Evolutionary conservation across 2,329 filamentous ascomycete species (phyloP).

Genomic region (Phoma herbarum): DNA sequence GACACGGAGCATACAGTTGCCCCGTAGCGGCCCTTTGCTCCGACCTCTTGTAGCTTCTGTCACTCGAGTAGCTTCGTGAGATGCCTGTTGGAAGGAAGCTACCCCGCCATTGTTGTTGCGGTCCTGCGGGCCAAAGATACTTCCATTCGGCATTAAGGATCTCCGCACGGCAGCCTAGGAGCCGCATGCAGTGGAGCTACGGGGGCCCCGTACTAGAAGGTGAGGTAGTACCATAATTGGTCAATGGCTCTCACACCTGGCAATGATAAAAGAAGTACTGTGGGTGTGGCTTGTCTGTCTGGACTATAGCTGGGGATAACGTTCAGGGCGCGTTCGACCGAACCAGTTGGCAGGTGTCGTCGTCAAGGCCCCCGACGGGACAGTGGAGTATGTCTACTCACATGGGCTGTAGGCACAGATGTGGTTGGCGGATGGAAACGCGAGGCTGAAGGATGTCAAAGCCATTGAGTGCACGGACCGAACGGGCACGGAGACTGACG

Average conservation of each 20-base stretch:
- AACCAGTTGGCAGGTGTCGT: constrained; percentile 22
- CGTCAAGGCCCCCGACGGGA: constrained; percentile 21
- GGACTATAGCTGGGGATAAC: constrained; percentile 17
- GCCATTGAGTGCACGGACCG: constrained; percentile 7
- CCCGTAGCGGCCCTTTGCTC: constrained; percentile 5
- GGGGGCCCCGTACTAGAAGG: constrained; percentile 19
- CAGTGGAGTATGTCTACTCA: constrained; percentile 14
- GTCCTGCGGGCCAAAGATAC: constrained; percentile 23
- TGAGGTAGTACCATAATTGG: constrained; percentile 18
- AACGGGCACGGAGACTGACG: neutral
- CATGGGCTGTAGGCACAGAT: constrained; percentile 17
- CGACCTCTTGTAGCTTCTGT: neutral
- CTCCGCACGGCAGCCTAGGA: constrained; percentile 33
- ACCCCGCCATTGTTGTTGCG: constrained; percentile 29
- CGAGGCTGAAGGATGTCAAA: constrained; percentile 10
- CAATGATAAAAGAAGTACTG: constrained; percentile 16
- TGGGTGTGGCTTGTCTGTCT: constrained; percentile 28
- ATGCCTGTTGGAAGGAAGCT: constrained; percentile 9
- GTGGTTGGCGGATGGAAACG: constrained; percentile 10
- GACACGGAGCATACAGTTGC: neutral
- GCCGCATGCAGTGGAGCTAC: constrained; percentile 29
- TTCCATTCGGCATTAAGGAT: constrained; percentile 27
- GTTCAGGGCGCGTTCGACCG: constrained; percentile 38
- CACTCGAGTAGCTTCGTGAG: neutral
- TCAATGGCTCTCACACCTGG: constrained; percentile 6